These are phyloP conservation scores for Coprinopsis cinerea DNA, from an alignment of 768 basidiomycete species.

Conservation along the genomic window DNA sequence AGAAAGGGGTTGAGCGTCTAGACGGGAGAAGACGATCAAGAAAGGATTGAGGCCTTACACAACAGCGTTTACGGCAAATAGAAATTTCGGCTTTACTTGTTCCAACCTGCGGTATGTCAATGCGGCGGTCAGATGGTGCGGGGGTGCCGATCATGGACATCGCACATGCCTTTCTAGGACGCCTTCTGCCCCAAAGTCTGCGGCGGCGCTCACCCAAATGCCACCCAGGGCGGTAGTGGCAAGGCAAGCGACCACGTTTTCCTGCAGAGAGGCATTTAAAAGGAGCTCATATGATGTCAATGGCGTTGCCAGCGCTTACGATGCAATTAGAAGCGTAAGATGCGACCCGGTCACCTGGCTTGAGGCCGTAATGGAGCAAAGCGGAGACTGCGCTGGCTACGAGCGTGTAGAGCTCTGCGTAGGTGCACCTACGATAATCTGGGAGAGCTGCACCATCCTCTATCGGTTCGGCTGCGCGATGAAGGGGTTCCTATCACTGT, in stretches of 20 bases:
- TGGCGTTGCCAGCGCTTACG: slow-evolving; percentile 33
- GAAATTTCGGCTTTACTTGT: slow-evolving; percentile 69
- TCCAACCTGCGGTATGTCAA: slow-evolving; percentile 43
- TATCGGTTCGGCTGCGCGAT: slow-evolving; percentile 48
- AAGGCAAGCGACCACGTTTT: slow-evolving; percentile 62
- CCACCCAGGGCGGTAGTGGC: slow-evolving; percentile 66
- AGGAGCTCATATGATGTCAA: slow-evolving; percentile 8
- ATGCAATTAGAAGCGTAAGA: slow-evolving; percentile 79
- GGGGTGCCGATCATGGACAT: background rate
- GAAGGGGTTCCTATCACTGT: slow-evolving; percentile 13
- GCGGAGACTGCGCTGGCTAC: slow-evolving; percentile 56
- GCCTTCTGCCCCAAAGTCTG: slow-evolving; percentile 77
- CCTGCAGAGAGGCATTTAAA: slow-evolving; percentile 32
- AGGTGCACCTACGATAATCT: slow-evolving; percentile 41
- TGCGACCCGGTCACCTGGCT: slow-evolving; percentile 66
- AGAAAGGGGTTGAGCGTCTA: slow-evolving; percentile 6
- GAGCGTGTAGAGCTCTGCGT: slow-evolving; percentile 50
- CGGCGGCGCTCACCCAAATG: slow-evolving; percentile 81
- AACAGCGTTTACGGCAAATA: slow-evolving; percentile 70
- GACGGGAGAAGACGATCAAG: slow-evolving; percentile 9
- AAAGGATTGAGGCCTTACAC: too few species aligned
- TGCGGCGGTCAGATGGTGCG: slow-evolving; percentile 5
- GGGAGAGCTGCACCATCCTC: slow-evolving; percentile 35
- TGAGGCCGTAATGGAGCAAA: slow-evolving; percentile 44
- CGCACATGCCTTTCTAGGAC: slow-evolving; percentile 60